A percentile compares a stretch with the other conserved stretches of the same genome.
These are phyloP conservation scores for Rhizopus sp. DNA, from an alignment of 371 early-diverging fungal species.

Conservation along the genomic window DNA sequence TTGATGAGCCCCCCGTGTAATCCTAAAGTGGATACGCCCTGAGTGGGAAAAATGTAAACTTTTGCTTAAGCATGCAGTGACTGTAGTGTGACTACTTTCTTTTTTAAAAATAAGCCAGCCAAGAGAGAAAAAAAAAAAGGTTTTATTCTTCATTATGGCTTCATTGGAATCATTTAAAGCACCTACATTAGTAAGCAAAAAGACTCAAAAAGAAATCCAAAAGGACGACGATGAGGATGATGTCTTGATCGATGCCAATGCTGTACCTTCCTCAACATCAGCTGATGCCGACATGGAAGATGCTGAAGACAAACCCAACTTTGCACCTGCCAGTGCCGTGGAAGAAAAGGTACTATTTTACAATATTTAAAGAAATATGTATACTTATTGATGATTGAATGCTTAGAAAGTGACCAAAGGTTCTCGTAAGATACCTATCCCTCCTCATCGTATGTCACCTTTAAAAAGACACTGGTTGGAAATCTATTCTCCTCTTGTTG, in stretches of 20 bases:
- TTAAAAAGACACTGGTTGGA: conserved; percentile 97
- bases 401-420: conserved; percentile 50
- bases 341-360: conserved; percentile 31
- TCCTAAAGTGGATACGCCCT: too few relatives aligned
- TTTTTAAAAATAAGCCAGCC: neutral
- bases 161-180: conserved; percentile 58
- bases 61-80: neutral
- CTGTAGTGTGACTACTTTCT: conserved; percentile 1
- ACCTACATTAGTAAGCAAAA: conserved; percentile 55
- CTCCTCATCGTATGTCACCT: conserved; percentile 90
- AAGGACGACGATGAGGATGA: conserved; percentile 55
- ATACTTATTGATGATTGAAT: neutral
- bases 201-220: conserved; percentile 40
- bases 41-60: too few relatives aligned
- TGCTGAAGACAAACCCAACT: conserved; percentile 33
- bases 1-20: too few relatives aligned
- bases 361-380: neutral
- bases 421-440: conserved; percentile 86
- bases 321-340: conserved; percentile 40
- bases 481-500: conserved; percentile 98
- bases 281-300: conserved; percentile 61
- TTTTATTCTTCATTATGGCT: conserved; percentile 35
- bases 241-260: conserved; percentile 63
- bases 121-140: conserved; percentile 1
- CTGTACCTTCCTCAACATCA: conserved; percentile 44